phyloP scores from a whole-genome alignment of 768 basidiomycete species.

The Boletus pseudo-olivaceus region DNA sequence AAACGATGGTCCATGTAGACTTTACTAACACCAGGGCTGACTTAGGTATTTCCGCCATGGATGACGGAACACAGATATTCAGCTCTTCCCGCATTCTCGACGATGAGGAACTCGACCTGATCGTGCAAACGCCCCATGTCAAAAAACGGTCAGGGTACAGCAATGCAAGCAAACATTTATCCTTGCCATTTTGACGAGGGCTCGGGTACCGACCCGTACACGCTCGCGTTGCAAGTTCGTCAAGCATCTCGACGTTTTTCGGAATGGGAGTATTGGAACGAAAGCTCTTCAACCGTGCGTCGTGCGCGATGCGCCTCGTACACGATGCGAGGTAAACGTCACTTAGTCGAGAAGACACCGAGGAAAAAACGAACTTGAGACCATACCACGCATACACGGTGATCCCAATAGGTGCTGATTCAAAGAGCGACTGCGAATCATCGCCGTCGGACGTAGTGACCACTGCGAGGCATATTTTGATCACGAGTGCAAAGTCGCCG shows the following conservation, averaged over 20 bases:
- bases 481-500: background rate
- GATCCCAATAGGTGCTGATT: background rate
- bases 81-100: conserved; percentile 74
- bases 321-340: background rate
- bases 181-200: conserved; percentile 7
- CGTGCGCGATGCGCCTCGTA: background rate
- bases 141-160: conserved; percentile 3
- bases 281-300: background rate
- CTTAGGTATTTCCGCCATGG: no score
- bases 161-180: conserved; percentile 43
- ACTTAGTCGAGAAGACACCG: background rate
- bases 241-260: background rate
- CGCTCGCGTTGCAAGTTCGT: background rate
- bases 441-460: background rate
- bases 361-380: background rate
- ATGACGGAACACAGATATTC: background rate
- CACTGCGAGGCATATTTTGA: background rate
- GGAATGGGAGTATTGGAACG: background rate
- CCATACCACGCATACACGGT: background rate
- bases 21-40: no score
- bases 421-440: background rate
- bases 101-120: conserved; percentile 35
- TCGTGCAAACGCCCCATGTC: background rate
- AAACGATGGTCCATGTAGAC: no score
- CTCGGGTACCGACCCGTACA: background rate